A percentile compares a stretch with the other conserved stretches of the same genome.
phyloP scores from a whole-genome alignment of 768 basidiomycete genomes.

The Boletus eberwhitei region DNA sequence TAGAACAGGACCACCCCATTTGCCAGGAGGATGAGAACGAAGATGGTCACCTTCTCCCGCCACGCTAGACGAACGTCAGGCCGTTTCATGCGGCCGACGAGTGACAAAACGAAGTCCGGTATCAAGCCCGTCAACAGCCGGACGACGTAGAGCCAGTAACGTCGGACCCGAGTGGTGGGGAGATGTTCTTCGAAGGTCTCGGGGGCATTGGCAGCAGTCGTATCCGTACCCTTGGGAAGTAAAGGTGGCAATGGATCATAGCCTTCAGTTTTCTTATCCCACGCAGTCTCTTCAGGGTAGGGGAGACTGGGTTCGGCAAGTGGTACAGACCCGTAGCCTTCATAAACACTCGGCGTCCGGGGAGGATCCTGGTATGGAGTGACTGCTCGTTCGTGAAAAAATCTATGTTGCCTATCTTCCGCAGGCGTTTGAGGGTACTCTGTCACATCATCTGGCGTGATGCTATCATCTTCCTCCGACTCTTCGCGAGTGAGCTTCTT shows the following conservation, averaged over 20 bases:
- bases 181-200: slow-evolving; percentile 51
- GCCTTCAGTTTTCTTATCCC: slow-evolving; percentile 41
- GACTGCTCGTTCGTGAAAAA: slow-evolving; percentile 30
- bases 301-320: slow-evolving; percentile 20
- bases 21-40: slow-evolving; percentile 49
- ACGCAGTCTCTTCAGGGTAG: slow-evolving; percentile 37
- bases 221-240: slow-evolving; percentile 35
- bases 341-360: slow-evolving; percentile 28
- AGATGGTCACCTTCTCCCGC: slow-evolving; percentile 69
- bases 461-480: slow-evolving; percentile 47
- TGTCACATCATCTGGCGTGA: slow-evolving; percentile 36
- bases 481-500: slow-evolving; percentile 39
- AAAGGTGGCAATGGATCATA: slow-evolving; percentile 30
- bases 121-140: slow-evolving; percentile 54
- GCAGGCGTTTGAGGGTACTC: slow-evolving; percentile 37
- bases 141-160: slow-evolving; percentile 58
- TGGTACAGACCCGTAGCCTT: slow-evolving; percentile 22
- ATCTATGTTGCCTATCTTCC: slow-evolving; percentile 31
- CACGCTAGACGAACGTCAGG: slow-evolving; percentile 66
- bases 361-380: slow-evolving; percentile 32
- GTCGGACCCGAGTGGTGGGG: slow-evolving; percentile 51
- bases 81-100: slow-evolving; percentile 62
- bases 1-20: slow-evolving; percentile 62
- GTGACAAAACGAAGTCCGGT: slow-evolving; percentile 46
- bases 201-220: slow-evolving; percentile 42